Evolutionary conservation across 2,329 filamentous ascomycete species (phyloP).

Genomic region (Penicillium sp.): DNA sequence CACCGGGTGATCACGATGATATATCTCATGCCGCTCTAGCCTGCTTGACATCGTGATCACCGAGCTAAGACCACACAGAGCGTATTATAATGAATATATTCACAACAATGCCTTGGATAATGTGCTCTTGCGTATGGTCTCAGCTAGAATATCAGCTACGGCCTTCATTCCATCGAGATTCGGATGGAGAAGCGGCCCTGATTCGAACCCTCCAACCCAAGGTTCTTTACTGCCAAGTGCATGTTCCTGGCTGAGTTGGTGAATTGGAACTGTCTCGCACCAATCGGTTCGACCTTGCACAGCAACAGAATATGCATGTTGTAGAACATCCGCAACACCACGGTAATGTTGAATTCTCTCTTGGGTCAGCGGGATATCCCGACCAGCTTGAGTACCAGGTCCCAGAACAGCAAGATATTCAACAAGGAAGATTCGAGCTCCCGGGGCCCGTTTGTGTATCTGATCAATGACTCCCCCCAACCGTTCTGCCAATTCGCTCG

Average conservation of each 20-base stretch:
- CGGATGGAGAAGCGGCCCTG: constrained; percentile 9
- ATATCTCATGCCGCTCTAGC: not conserved
- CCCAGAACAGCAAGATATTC: constrained; percentile 18
- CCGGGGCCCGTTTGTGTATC: constrained; percentile 11
- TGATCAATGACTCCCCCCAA: constrained; percentile 10
- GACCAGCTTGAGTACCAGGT: constrained; percentile 6
- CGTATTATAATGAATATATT: not conserved
- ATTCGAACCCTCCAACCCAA: constrained; percentile 12
- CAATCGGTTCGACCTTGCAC: constrained; percentile 9
- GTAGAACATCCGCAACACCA: constrained; percentile 8
- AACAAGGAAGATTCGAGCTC: constrained; percentile 12
- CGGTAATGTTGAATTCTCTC: constrained; percentile 13
- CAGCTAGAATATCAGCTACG: constrained; percentile 5
- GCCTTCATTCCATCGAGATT: constrained; percentile 16
- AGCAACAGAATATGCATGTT: constrained; percentile 10
- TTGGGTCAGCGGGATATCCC: constrained; percentile 9
- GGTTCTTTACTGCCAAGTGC: constrained; percentile 13
- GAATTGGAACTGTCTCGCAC: constrained; percentile 16
- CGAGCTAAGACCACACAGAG: not conserved
- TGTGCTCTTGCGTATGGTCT: not conserved
- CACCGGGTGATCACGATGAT: not conserved
- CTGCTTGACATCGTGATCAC: not conserved
- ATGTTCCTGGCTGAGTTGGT: constrained; percentile 14
- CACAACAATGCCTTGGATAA: not conserved
- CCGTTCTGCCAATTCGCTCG: constrained; percentile 4